phyloP scores from a whole-genome alignment of 2,329 filamentous ascomycete genomes.

The Colletotrichum ledebouriae region DNA sequence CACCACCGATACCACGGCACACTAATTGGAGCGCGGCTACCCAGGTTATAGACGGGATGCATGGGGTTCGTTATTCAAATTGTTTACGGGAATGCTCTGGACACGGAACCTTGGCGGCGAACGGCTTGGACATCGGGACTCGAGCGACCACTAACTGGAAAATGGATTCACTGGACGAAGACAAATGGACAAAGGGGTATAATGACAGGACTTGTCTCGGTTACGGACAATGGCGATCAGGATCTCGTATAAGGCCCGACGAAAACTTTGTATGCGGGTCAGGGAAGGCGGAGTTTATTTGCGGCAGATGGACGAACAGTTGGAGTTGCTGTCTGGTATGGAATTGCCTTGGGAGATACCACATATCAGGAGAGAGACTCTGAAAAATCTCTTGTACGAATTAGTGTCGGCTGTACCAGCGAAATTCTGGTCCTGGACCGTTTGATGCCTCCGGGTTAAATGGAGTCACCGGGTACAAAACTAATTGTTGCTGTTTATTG shows the following conservation, averaged over 20 bases:
- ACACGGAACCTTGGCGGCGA: slow-evolving; percentile 17
- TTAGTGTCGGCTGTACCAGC: not conserved
- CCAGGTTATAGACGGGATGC: slow-evolving; percentile 22
- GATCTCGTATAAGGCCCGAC: not conserved
- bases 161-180: not conserved
- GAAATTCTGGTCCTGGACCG: too few relatives aligned
- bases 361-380: slow-evolving; percentile 3
- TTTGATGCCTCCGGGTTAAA: not conserved
- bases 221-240: slow-evolving; percentile 9
- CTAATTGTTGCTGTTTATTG: not conserved
- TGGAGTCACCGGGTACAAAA: not conserved
- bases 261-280: not conserved
- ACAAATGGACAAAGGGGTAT: slow-evolving; percentile 7
- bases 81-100: slow-evolving; percentile 2
- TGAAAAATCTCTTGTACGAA: slow-evolving; percentile 11
- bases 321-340: slow-evolving; percentile 23
- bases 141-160: slow-evolving; percentile 5
- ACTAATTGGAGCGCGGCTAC: slow-evolving; percentile 26
- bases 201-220: slow-evolving; percentile 1
- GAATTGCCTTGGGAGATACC: slow-evolving; percentile 32
- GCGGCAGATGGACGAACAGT: not conserved
- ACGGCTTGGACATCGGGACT: slow-evolving; percentile 1
- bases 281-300: slow-evolving; percentile 10
- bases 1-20: slow-evolving; percentile 22
- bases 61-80: not conserved